Evolutionary conservation across 768 basidiomycete genomes (phyloP).

Genomic region (Tulasnella sp.): DNA sequence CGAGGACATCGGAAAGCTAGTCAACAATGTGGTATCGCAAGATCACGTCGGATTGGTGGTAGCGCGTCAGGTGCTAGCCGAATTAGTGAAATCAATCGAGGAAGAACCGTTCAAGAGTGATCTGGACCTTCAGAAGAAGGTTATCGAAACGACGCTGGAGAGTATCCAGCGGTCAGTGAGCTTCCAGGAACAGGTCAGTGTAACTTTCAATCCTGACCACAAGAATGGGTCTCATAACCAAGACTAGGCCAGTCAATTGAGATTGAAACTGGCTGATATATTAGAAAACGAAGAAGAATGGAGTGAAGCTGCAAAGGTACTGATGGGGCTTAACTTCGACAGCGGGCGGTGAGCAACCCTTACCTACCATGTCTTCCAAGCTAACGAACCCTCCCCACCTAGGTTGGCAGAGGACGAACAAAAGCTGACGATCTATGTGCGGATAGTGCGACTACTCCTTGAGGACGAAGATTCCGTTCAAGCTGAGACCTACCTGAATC

Average conservation of each 20-base stretch:
- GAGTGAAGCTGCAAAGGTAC: slow-evolving; percentile 80
- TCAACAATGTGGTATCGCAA: slow-evolving; percentile 72
- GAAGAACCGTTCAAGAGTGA: slow-evolving; percentile 41
- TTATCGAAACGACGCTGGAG: slow-evolving; percentile 63
- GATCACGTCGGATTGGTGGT: slow-evolving; percentile 76
- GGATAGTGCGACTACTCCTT: slow-evolving; percentile 84
- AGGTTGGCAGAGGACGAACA: slow-evolving; percentile 49
- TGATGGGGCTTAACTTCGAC: slow-evolving; percentile 88
- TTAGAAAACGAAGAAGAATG: slow-evolving; percentile 86
- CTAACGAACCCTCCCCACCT: background rate
- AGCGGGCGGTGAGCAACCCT: slow-evolving; percentile 53
- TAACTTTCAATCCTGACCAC: background rate
- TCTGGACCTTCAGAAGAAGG: slow-evolving; percentile 47
- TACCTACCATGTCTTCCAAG: background rate
- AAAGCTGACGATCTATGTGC: slow-evolving; percentile 80
- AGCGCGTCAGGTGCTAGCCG: slow-evolving; percentile 74
- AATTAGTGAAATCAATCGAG: slow-evolving; percentile 59
- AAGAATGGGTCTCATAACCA: background rate
- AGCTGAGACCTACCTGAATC: slow-evolving; percentile 97
- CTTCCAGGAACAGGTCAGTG: slow-evolving; percentile 85
- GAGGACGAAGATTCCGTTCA: slow-evolving; percentile 96
- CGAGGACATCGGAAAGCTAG: slow-evolving; percentile 53
- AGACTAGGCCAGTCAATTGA: slow-evolving; percentile 60
- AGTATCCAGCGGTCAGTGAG: slow-evolving; percentile 70
- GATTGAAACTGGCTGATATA: slow-evolving; percentile 84